Conservation (phyloP, 2,329 filamentous ascomycete species). For the Pseudogymnoascus sp. region DNA sequence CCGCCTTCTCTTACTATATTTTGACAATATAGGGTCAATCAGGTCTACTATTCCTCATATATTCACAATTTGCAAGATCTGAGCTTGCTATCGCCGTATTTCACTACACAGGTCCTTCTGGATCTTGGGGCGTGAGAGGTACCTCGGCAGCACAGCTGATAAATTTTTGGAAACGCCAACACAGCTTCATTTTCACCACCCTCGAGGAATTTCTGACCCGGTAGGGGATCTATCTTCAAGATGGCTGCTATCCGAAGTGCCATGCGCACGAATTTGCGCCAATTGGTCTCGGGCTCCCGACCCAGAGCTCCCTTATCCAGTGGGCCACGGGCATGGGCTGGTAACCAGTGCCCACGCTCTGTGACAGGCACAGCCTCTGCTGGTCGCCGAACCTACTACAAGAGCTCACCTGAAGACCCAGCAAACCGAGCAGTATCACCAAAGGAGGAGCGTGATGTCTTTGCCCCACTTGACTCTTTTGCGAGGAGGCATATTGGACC, state of each 20-base stretch:
- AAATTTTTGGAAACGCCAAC: not conserved
- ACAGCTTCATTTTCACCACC: conserved; percentile 7
- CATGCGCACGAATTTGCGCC: conserved; percentile 8
- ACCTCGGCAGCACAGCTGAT: conserved; percentile 1
- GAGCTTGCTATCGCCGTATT: not conserved
- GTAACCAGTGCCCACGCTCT: conserved; percentile 17
- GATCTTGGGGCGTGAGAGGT: conserved; percentile 6
- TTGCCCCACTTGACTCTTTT: conserved; percentile 49
- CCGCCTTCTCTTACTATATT: not conserved
- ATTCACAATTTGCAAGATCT: not conserved
- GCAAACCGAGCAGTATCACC: conserved; percentile 16
- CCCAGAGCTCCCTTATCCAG: not conserved
- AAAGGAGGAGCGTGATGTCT: conserved; percentile 27
- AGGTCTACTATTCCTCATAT: not conserved
- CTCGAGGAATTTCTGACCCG: not conserved
- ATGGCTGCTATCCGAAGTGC: conserved; percentile 7
- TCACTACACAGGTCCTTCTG: not conserved
- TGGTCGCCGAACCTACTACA: conserved; percentile 25
- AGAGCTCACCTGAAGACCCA: conserved; percentile 24
- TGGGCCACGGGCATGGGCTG: conserved; percentile 17
- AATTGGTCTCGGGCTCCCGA: not conserved
- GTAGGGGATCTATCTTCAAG: not conserved
- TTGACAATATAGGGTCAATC: conserved; percentile 3
- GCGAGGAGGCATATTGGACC: conserved; percentile 82
- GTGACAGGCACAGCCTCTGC: conserved; percentile 10